Percentiles rank a stretch among this genome's conserved stretches.
Evolutionary conservation across 148 eudicot species (phyloP).

Genomic region (Chenopodium quinoa): DNA sequence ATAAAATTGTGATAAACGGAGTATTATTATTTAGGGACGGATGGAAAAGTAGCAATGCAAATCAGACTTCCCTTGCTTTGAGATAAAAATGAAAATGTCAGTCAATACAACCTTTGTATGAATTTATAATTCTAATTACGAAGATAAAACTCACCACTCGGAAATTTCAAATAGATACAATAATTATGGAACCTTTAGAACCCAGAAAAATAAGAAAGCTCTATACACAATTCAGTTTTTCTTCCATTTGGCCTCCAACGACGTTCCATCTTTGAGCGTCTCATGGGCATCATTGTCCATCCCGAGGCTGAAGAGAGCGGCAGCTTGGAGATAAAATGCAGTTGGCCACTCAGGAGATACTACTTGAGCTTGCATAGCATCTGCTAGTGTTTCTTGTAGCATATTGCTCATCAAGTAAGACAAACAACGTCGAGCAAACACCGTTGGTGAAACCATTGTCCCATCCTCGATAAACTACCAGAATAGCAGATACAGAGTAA

Average conservation of each 20-base stretch:
- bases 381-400: constrained; percentile 75
- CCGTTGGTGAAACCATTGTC: constrained; percentile 64
- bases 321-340: constrained; percentile 77
- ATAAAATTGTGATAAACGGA: not conserved
- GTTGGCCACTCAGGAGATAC: constrained; percentile 73
- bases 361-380: constrained; percentile 82
- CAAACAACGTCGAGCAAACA: constrained; percentile 61
- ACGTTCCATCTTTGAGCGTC: constrained; percentile 65
- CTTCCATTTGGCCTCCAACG: constrained; percentile 51
- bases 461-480: constrained; percentile 60
- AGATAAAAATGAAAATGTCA: constrained; percentile 11
- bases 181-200: constrained; percentile 23
- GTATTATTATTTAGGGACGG: not conserved
- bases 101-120: constrained; percentile 25
- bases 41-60: not conserved
- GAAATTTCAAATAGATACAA: constrained; percentile 28
- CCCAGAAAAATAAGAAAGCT: constrained; percentile 19
- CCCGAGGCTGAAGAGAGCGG: constrained; percentile 69
- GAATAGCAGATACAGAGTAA: not conserved
- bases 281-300: constrained; percentile 75
- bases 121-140: constrained; percentile 26
- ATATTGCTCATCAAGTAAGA: constrained; percentile 63
- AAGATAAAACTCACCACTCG: constrained; percentile 28
- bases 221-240: constrained; percentile 38
- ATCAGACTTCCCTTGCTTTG: constrained; percentile 17